Evolutionary conservation across 2,329 filamentous ascomycete genomes (phyloP), one percentile per base, ranked within the genome.

Genomic region (Seiridium unicorne): DNA sequence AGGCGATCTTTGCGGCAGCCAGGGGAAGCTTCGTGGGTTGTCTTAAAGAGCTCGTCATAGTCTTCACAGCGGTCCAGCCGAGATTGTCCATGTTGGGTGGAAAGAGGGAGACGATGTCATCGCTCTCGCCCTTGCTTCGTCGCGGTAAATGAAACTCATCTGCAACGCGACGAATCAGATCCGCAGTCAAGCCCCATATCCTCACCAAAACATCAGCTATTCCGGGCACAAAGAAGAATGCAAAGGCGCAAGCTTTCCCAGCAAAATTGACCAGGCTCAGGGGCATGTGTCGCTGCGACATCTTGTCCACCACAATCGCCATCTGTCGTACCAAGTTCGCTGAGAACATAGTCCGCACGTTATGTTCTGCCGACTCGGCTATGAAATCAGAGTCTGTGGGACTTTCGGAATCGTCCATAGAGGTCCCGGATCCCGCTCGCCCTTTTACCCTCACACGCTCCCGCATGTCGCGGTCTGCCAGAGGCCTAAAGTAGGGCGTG

Each of bases 171-270:
- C 90, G 86, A 69, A 96, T 82, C 47, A 87, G 78, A 60, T 88
- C 87, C 3, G 88, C 78, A 2, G 87, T 85, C 26, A 92, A 81
- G 44, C 85, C 86, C 93, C 93, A 97, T 4, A 97, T 78, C 13
- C 92, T 86, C 34, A 94, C 85, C 54, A 97, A 80, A 55, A 96
- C 85, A 69, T 96, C 92, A 6, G 92, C 90, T 58, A 96, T 85
- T 4, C 92, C 92, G 0, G 92, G 92, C 35, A 91, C 93, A 69
- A 96, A 97, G 76, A 94, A 95, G 74, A 96, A 97, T 36, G 92
- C 93, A 73, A 96, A 97, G 2, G 93, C 93, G 69, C 91, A 94
- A 3, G 92, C 91, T 75, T 95, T 96, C 61, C 92, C 93, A 58
- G 91, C 92, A 72, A 97, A 97, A 36, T 90, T 89, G 60, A 97